These are phyloP conservation scores for Aureobasidium sp. DNA, from an alignment of 2,329 filamentous ascomycete species.

Conservation along the genomic window DNA sequence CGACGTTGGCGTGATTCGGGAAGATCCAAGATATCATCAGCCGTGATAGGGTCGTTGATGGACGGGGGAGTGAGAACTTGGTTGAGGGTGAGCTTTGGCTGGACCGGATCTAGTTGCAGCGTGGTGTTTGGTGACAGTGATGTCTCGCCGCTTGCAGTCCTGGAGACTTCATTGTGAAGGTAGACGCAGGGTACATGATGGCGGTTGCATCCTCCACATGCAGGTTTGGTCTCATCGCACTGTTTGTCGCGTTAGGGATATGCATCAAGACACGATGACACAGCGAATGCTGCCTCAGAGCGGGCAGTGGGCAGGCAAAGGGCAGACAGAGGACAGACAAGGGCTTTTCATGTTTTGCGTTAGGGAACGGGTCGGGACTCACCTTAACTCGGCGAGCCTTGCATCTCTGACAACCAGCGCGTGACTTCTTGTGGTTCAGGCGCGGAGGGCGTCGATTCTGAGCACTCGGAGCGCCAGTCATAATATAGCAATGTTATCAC, in stretches of 20 bases:
- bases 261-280: background rate
- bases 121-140: background rate
- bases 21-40: background rate
- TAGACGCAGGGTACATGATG: constrained; percentile 4
- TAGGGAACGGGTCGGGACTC: background rate
- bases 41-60: background rate
- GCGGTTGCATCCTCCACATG: constrained; percentile 1
- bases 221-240: constrained; percentile 3
- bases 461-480: background rate
- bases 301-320: no score
- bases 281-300: no score
- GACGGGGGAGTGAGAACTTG: background rate
- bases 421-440: constrained; percentile 4
- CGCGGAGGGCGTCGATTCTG: background rate
- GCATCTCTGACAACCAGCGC: constrained; percentile 6
- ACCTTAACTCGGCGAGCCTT: constrained; percentile 7
- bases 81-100: background rate
- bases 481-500: background rate
- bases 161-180: background rate
- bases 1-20: background rate
- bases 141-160: background rate
- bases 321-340: no score
- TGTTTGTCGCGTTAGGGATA: background rate
- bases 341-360: no score
- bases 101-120: background rate